Evolutionary conservation across 2,329 filamentous ascomycete genomes (phyloP), one percentile per base, ranked within the genome.

Genomic region (Dactylonectria estremocensis): DNA sequence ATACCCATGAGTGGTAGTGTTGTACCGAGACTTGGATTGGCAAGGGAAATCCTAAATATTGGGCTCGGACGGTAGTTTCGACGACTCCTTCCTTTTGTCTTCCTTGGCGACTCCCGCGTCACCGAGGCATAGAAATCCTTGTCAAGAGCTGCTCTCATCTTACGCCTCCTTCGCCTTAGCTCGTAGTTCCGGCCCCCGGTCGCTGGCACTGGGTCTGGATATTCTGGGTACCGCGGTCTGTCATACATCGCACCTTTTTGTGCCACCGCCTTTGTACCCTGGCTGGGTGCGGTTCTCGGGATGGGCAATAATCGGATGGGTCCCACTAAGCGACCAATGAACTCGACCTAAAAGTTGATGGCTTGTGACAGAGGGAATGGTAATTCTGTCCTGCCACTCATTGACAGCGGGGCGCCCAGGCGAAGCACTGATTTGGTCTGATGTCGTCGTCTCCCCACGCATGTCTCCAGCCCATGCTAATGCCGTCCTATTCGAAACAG

Each of bases 41-140:
- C 37, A 61, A 50, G 46, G 40, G 52, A 46, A 37, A 31, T 22
- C 20, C 13, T n/a, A 28, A 40, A 31, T 35, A 46, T 57, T 62
- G 37, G 37, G 46, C 46, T 59, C 54, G 64, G 66, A 56, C 61
- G 55, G 68, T 65, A 40, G 65, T 61, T 74, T 69, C 68, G 67
- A 66, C 68, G 66, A 76, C 66, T 75, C 67, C 72, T 76, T 76
- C 74, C 71, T 75, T 76, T 75, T 72, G 67, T 67, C 72, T 76
- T 76, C 74, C 72, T 74, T 76, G 71, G 72, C 64, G 65, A 70
- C 66, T 69, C 66, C 69, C 57, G 68, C 56, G 68, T 60, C 65
- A 58, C 60, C 59, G 58, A 68, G 54, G 68, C 56, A 66, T 70
- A 61, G 45, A 69, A 59, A 73, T 71, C 72, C 73, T 59, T 74